Base-by-base conservation (phyloP, 129 eudicot species). In the sunflower (Helianthus annuus) region DNA sequence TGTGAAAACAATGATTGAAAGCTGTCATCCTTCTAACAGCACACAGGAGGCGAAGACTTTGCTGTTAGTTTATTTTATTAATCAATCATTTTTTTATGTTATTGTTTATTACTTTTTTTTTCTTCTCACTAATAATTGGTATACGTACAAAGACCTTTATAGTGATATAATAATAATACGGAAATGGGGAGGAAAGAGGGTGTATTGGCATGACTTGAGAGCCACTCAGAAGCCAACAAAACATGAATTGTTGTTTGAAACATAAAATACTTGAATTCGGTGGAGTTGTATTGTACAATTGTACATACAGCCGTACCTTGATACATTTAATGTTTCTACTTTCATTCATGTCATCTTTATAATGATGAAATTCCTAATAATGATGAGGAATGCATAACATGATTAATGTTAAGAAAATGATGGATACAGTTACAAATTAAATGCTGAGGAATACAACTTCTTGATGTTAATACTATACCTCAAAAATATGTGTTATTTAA, bases 21-120 rank as follows among this genome's bases (percentile, higher is more conserved):
- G 77, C 51, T 75, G 79, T 75, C 67, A 6, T 75, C 72, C 49
- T 1, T 40, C 48, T n/a, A n/a, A n/a, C 79, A 75, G 66, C 79
- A 66, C 68, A 66, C 59, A n/a, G 79, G 79, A 55, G 64, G 46
- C 72, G 71, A 75, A 66, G 79, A 75, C 79, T 75, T 75, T 24
- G 45, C 6, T 16, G 5, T 22, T 5, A 58, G 10, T 56, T 70
- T 59, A n/a, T 27, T 72, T 72, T 59, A 59, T 10, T 3, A 4
- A 36, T 49, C 59, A 66, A 75, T 75, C 73, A 75, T 55, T 57
- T 16, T 16, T 7, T 17, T 55, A 55, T 65, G 5, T 66, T 55
- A 44, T 66, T 75, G 15, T 48, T 48, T 73, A 3, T 14, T 10
- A 4, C 5, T 46, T 60, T 48, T 3, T 3, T 29, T 7, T 49